Evolutionary conservation across 345 rosid genomes (phyloP).

Genomic region (Eucalyptus globulus): DNA sequence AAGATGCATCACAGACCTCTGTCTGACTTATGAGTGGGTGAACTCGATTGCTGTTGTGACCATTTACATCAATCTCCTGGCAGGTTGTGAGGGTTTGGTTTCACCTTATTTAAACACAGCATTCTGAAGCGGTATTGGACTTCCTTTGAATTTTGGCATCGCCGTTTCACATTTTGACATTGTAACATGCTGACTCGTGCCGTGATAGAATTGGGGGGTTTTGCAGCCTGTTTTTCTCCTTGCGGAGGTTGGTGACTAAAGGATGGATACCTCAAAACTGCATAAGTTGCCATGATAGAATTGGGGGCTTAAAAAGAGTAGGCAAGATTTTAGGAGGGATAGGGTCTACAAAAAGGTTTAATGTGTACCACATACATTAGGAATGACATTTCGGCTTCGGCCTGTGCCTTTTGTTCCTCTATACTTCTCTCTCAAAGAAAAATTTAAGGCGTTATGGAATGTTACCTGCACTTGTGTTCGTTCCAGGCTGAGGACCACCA

Average conservation of each 20-base stretch:
- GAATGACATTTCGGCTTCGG: background rate
- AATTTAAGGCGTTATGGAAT: background rate
- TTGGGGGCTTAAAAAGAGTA: background rate
- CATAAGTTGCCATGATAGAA: background rate
- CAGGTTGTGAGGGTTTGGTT: background rate
- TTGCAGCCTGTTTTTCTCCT: background rate
- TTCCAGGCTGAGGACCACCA: background rate
- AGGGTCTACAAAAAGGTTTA: background rate
- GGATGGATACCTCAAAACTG: background rate
- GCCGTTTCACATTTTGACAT: background rate
- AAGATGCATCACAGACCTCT: background rate
- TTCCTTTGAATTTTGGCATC: background rate
- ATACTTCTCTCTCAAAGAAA: background rate
- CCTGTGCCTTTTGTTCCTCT: background rate
- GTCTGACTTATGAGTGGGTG: background rate
- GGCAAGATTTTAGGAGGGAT: background rate
- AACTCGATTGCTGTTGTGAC: background rate
- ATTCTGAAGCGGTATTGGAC: background rate
- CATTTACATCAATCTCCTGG: background rate
- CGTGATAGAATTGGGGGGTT: background rate
- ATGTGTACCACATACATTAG: background rate
- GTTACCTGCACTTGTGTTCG: background rate
- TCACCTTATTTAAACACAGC: background rate
- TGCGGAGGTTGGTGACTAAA: background rate
- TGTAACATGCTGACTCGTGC: background rate